Conservation (phyloP, 495 filamentous ascomycete species). For the Neurospora hispaniola region DNA sequence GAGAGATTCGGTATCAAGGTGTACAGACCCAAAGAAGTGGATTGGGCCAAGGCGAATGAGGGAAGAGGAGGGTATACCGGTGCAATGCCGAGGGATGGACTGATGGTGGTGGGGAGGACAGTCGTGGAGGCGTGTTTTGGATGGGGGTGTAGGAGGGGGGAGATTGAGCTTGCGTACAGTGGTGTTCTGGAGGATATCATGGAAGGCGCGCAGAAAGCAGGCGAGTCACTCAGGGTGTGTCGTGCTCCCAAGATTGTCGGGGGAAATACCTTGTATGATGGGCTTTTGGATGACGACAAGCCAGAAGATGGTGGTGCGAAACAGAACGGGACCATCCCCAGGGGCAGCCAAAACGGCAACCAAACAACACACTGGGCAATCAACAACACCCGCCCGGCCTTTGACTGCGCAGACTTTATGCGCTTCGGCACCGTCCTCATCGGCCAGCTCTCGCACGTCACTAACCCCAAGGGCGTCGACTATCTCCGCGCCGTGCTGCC, state of each 20-base stretch:
- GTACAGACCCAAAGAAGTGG: background rate
- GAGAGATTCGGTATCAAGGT: background rate
- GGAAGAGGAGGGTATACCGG: background rate
- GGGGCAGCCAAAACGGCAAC: background rate
- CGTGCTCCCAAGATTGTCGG: background rate
- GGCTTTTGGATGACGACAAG: background rate
- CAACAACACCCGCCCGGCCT: background rate
- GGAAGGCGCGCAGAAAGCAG: background rate
- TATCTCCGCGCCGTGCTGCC: background rate
- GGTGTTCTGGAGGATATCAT: background rate
- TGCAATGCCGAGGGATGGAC: constrained; percentile 1
- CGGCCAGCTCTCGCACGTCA: constrained; percentile 1
- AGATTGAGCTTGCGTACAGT: background rate
- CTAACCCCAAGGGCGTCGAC: constrained; percentile 1
- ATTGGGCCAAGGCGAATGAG: background rate
- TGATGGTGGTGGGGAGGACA: constrained; percentile 1
- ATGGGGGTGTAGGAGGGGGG: background rate
- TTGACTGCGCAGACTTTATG: constrained; percentile 2
- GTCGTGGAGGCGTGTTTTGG: background rate
- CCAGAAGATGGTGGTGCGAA: background rate
- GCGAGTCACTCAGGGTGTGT: background rate
- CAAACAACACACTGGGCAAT: background rate
- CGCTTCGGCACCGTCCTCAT: background rate
- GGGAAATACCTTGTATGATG: background rate
- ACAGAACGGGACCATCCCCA: background rate